Conservation (phyloP, 176 grass and related monocot genomes). For the Poa pratensis region DNA sequence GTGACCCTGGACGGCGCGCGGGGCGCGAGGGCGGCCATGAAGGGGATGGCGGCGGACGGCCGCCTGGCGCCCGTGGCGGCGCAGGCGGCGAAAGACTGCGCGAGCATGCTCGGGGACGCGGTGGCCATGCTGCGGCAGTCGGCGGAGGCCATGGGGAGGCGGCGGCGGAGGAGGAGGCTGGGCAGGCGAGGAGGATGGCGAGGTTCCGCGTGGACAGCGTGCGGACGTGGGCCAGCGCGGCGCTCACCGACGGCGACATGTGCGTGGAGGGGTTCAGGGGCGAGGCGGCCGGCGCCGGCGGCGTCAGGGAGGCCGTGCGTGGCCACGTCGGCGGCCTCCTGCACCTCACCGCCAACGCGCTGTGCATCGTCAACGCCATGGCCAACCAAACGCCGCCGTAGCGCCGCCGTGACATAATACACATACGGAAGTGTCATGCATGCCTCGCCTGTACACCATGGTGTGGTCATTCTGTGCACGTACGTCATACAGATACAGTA, state of each 20-base stretch:
- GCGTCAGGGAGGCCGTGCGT: conserved; percentile 39
- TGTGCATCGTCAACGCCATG: conserved; percentile 62
- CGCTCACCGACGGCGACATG: conserved; percentile 73
- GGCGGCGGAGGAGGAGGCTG: background rate
- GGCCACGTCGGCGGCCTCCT: conserved; percentile 44
- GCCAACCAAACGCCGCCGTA: conserved; percentile 29
- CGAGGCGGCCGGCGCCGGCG: conserved; percentile 35
- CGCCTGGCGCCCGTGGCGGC: conserved; percentile 41
- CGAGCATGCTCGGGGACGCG: conserved; percentile 59
- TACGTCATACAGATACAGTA: no score
- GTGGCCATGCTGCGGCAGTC: conserved; percentile 59
- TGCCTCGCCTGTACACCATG: no score
- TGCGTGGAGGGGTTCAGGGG: conserved; percentile 73
- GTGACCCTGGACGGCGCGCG: conserved; percentile 43
- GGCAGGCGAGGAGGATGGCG: background rate
- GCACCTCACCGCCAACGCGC: conserved; percentile 68
- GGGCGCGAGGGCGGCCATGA: conserved; percentile 36
- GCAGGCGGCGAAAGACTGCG: conserved; percentile 65
- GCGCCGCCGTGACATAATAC: background rate
- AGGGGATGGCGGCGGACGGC: conserved; percentile 6
- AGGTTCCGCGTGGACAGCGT: conserved; percentile 63
- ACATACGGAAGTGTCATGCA: background rate
- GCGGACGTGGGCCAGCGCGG: conserved; percentile 88
- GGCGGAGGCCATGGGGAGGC: conserved; percentile 49
- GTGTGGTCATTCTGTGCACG: no score